Percentiles rank a stretch among this genome's conserved stretches.
Evolutionary conservation across 2,329 filamentous ascomycete species (phyloP).

Genomic region (Phialophora tarda): DNA sequence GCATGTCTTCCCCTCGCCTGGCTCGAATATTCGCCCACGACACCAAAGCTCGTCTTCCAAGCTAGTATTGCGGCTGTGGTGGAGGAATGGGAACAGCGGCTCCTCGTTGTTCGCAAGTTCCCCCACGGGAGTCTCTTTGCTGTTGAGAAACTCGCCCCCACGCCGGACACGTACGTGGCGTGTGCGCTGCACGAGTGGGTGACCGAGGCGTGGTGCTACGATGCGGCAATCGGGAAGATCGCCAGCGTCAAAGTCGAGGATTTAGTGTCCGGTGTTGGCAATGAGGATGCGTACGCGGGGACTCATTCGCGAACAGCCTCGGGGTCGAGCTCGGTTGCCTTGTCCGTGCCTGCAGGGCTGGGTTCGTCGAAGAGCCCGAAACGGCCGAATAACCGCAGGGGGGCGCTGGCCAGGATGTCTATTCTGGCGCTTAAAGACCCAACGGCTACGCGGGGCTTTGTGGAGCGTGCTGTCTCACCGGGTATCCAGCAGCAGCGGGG

Average conservation of each 20-base stretch:
- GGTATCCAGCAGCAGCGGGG: not conserved
- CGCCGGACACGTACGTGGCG: constrained; percentile 23
- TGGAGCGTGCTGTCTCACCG: not conserved
- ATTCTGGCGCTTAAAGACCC: constrained; percentile 33
- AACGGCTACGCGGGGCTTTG: not conserved
- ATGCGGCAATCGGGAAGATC: constrained; percentile 34
- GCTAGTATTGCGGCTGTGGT: constrained; percentile 29
- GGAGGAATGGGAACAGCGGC: constrained; percentile 34
- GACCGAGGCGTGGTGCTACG: constrained; percentile 32
- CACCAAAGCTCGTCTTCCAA: constrained; percentile 30
- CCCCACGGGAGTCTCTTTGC: constrained; percentile 36
- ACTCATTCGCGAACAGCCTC: constrained; percentile 27
- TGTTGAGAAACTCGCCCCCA: constrained; percentile 33
- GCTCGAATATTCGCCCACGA: constrained; percentile 23
- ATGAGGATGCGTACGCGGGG: not conserved
- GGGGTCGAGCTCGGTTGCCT: constrained; percentile 20
- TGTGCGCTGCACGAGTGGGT: constrained; percentile 36
- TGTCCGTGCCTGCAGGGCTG: constrained; percentile 10
- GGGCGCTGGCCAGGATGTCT: constrained; percentile 38
- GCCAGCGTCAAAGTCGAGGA: constrained; percentile 27
- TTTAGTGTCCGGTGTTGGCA: constrained; percentile 13
- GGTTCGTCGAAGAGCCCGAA: constrained; percentile 28
- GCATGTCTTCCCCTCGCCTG: constrained; percentile 37
- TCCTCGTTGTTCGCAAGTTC: constrained; percentile 31
- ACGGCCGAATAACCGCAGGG: constrained; percentile 36